These are phyloP conservation scores for Apiospora kogelbergensis DNA, from an alignment of 2,329 filamentous ascomycete genomes.

Conservation along the genomic window DNA sequence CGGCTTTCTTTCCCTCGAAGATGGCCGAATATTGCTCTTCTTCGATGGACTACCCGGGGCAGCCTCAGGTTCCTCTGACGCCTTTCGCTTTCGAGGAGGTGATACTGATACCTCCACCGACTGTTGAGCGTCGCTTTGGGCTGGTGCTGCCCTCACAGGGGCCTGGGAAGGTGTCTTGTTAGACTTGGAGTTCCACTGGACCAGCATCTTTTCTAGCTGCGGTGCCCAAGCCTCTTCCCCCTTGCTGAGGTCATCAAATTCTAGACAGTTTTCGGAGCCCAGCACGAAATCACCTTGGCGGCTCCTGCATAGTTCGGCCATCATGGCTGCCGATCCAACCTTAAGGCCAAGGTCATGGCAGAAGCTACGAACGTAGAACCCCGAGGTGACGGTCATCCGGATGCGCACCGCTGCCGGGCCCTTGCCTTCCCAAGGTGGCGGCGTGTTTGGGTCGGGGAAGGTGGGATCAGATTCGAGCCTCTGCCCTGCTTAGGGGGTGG, in stretches of 20 bases:
- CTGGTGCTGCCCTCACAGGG: constrained; percentile 7
- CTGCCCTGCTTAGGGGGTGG: constrained; percentile 45
- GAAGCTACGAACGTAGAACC: constrained; percentile 94
- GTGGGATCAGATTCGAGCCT: constrained; percentile 55
- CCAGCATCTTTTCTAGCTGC: constrained; percentile 58
- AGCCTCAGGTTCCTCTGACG: constrained; percentile 11
- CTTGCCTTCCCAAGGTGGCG: constrained; percentile 58
- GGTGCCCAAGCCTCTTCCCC: constrained; percentile 84
- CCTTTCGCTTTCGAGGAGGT: constrained; percentile 15
- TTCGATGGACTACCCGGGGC: background rate
- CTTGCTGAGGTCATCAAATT: constrained; percentile 73
- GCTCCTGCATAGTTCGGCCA: constrained; percentile 80
- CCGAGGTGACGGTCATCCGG: constrained; percentile 89
- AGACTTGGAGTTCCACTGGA: constrained; percentile 37
- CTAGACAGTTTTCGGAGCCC: constrained; percentile 68
- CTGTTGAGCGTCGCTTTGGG: constrained; percentile 3
- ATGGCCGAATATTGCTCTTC: constrained; percentile 3
- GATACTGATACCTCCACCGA: constrained; percentile 12
- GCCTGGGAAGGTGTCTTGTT: background rate
- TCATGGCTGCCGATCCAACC: constrained; percentile 77
- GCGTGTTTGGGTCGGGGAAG: constrained; percentile 46
- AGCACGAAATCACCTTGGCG: constrained; percentile 81
- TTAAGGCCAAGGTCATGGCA: constrained; percentile 88
- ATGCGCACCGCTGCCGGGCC: constrained; percentile 77
- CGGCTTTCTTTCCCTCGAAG: constrained; percentile 6